These are phyloP conservation scores for Actinomortierella wolfii DNA, from an alignment of 371 early-diverging fungal genomes.

Conservation along the genomic window DNA sequence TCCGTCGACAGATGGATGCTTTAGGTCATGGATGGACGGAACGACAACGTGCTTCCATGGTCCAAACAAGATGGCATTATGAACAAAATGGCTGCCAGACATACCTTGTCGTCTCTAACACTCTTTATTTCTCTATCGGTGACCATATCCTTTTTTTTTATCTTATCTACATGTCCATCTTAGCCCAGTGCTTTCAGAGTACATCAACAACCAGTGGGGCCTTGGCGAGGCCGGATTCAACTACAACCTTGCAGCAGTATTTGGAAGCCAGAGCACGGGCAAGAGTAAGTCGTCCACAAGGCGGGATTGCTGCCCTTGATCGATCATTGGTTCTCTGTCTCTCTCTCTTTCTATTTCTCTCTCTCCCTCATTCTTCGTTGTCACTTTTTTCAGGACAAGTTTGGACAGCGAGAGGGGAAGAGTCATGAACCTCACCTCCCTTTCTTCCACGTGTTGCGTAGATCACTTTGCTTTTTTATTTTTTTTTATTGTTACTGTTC, in stretches of 20 bases:
- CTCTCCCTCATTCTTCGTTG: too few relatives aligned
- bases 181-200: conserved; percentile 70
- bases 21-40: too few relatives aligned
- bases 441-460: background rate
- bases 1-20: too few relatives aligned
- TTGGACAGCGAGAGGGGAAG: too few relatives aligned
- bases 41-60: too few relatives aligned
- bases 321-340: too few relatives aligned
- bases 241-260: conserved; percentile 96
- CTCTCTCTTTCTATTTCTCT: too few relatives aligned
- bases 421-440: background rate
- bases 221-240: conserved; percentile 88
- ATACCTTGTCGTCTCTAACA: too few relatives aligned
- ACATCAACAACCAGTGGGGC: conserved; percentile 83
- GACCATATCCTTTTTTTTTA: conserved; percentile 6
- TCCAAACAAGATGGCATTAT: too few relatives aligned
- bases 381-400: too few relatives aligned
- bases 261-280: conserved; percentile 98
- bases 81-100: too few relatives aligned
- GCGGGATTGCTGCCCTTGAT: too few relatives aligned
- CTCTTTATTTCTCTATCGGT: background rate
- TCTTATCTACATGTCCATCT: conserved; percentile 5
- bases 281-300: conserved; percentile 81
- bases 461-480: background rate
- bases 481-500: background rate